Base-by-base conservation (phyloP, 1,139 yeast species). In the Arxiozyma slooffiae region DNA sequence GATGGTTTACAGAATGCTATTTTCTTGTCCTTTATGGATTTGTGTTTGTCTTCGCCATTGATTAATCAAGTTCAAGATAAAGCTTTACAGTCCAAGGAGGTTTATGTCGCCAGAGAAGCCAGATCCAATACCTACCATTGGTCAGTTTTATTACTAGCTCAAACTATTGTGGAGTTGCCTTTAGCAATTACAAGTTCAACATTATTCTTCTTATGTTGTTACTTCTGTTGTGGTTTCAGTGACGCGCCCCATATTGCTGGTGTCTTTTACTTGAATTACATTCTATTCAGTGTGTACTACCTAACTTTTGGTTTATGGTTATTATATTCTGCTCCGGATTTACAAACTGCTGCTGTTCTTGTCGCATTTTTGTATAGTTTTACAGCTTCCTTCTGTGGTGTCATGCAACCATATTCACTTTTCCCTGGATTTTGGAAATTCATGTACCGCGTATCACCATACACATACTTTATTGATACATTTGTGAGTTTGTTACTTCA, bases 401-500 rank as follows among this genome's bases (percentile, higher is more conserved):
- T 80, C 51, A 74, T 79, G 58, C 82, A 78, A 59, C 81, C 82
- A 21, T 69, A 68, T 41, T 51, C 58, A 17, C 67, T 74, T 49
- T 72, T 79, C 72, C 82, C 82, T 26, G 77, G 79, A 7, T 82
- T 82, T 69, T 83, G 81, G 80, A 60, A 55, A 53, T 85, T 83
- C 71, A 80, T 83, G 85, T 78, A 80, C 67, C 76, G 81, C 60
- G 76, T 76, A 9, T 78, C 85, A 14, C 90, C 90, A 23, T 78
- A 78, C 68, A 81, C 86, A 1, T 84, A 82, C 60, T 73, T 80
- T 58, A 75, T 83, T 48, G 79, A 79, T 43, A 81, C 81, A 38
- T 71, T 82, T 63, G 73, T 80, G 22, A 65, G 78, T 45, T 58
- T 70, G 16, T 47, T 81, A 44, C 66, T 82, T 46, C 83, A 81